A percentile compares a stretch with the other conserved stretches of the same genome.
Conservation (phyloP, 768 basidiomycete species). For the Russula sp. region DNA sequence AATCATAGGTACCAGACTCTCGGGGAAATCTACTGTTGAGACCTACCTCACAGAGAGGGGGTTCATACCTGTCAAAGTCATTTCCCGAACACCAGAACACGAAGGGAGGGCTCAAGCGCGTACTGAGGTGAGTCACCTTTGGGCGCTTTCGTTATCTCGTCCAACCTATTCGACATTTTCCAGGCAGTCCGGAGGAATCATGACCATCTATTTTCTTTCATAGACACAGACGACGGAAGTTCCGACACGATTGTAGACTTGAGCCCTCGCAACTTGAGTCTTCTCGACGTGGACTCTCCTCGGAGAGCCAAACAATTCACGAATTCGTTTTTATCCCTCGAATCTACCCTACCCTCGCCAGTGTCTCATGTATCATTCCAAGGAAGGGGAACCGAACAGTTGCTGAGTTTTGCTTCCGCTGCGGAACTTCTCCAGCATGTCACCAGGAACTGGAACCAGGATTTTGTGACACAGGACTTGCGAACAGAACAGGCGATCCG, state of each 20-base stretch:
- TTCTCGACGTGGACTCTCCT: background rate
- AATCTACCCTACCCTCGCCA: slow-evolving; percentile 18
- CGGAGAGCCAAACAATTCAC: slow-evolving; percentile 4
- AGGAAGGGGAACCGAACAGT: slow-evolving; percentile 18
- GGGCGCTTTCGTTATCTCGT: background rate
- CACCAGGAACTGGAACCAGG: slow-evolving; percentile 74
- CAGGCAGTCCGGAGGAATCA: background rate
- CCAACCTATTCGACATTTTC: background rate
- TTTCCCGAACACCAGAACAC: background rate
- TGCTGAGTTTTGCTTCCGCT: slow-evolving; percentile 46
- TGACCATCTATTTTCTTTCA: slow-evolving; percentile 15
- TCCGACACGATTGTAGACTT: background rate
- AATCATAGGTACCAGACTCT: slow-evolving; percentile 58
- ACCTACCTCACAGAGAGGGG: slow-evolving; percentile 29
- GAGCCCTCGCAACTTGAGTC: background rate
- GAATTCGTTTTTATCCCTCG: slow-evolving; percentile 26
- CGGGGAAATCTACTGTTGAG: slow-evolving; percentile 41
- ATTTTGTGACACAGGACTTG: slow-evolving; percentile 82
- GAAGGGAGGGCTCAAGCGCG: background rate
- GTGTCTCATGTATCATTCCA: slow-evolving; percentile 8
- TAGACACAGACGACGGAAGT: slow-evolving; percentile 4
- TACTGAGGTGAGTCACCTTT: slow-evolving; percentile 1
- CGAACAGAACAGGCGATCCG: slow-evolving; percentile 53
- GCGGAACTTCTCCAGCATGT: slow-evolving; percentile 63
- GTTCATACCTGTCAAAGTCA: slow-evolving; percentile 27